A percentile compares a stretch with the other conserved stretches of the same genome.
Evolutionary conservation across 805 yeast genomes (phyloP).

Genomic region (Ogataea dorogensis): DNA sequence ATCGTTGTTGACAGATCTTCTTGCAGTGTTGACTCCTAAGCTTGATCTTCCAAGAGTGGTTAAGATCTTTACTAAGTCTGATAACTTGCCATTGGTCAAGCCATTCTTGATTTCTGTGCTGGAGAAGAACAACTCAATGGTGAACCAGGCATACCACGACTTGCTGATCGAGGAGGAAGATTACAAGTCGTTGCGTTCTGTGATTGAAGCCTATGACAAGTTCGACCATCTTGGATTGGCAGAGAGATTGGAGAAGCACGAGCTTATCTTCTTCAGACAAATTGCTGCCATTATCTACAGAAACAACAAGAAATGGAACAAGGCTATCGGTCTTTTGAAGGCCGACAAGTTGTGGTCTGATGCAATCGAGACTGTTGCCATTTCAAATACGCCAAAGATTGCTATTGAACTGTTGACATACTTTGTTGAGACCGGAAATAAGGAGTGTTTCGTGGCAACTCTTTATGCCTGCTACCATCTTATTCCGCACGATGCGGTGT

Average conservation of each 20-base stretch:
- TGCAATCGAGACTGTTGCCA: constrained; percentile 87
- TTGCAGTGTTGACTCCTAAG: constrained; percentile 81
- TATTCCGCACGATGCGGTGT: constrained; percentile 76
- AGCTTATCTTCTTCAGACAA: constrained; percentile 88
- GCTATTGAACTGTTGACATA: constrained; percentile 86
- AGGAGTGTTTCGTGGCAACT: constrained; percentile 90
- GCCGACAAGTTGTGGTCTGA: constrained; percentile 93
- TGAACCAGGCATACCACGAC: constrained; percentile 94
- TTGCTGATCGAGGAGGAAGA: constrained; percentile 95
- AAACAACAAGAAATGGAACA: constrained; percentile 90
- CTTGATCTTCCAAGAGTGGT: constrained; percentile 94
- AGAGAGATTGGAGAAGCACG: constrained; percentile 87
- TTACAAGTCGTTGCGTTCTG: constrained; percentile 80
- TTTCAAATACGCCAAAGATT: constrained; percentile 73
- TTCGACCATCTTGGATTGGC: constrained; percentile 93
- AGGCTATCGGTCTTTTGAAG: constrained; percentile 84
- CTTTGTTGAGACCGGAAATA: constrained; percentile 95
- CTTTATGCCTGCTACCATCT: constrained; percentile 82
- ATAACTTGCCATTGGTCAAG: constrained; percentile 92
- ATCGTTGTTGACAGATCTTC: constrained; percentile 79
- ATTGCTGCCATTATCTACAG: constrained; percentile 93
- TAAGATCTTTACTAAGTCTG: constrained; percentile 89
- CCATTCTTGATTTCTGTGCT: constrained; percentile 91
- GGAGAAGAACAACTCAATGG: constrained; percentile 85
- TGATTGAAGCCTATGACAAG: constrained; percentile 86